Conservation (phyloP, 208 protist species). For the Crithidia brevicula region DNA sequence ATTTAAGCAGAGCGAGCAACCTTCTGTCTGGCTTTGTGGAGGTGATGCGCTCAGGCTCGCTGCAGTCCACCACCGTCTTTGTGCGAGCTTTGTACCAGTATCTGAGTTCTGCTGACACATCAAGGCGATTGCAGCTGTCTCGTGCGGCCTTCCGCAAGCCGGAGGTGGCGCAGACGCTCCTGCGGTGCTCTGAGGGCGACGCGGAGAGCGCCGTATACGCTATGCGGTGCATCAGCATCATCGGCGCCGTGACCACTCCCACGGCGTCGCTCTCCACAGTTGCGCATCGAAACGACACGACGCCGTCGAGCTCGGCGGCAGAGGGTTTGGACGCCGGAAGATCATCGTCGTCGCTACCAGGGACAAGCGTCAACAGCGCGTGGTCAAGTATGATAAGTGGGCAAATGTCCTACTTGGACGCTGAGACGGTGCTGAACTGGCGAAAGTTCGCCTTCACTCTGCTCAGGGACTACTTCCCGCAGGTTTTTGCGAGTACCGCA, state of each 20-base stretch:
- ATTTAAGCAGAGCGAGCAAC: not conserved
- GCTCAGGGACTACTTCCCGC: slow-evolving; percentile 71
- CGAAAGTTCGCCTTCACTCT: slow-evolving; percentile 62
- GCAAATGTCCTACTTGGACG: slow-evolving; percentile 31
- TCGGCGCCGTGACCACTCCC: slow-evolving; percentile 62
- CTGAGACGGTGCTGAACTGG: slow-evolving; percentile 69
- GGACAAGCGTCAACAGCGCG: not conserved
- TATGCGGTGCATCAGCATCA: slow-evolving; percentile 75
- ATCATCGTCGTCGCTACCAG: not conserved
- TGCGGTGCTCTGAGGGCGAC: slow-evolving; percentile 52
- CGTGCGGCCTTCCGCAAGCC: slow-evolving; percentile 44
- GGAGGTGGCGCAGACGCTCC: slow-evolving; percentile 63
- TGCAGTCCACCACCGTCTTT: slow-evolving; percentile 81
- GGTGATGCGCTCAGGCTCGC: slow-evolving; percentile 71
- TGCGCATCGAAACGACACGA: not conserved
- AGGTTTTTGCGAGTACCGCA: slow-evolving; percentile 76
- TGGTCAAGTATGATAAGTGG: not conserved
- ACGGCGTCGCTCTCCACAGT: not conserved
- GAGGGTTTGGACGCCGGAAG: not conserved
- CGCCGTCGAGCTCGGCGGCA: not conserved
- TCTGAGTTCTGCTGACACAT: slow-evolving; percentile 40
- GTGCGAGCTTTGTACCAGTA: slow-evolving; percentile 74
- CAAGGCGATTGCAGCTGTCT: slow-evolving; percentile 50
- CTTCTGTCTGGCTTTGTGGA: slow-evolving; percentile 59
- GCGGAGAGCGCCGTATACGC: slow-evolving; percentile 57